Evolutionary conservation across 108 stramenopile genomes (phyloP).

Genomic region (Cyclostephanos invisitatus): DNA sequence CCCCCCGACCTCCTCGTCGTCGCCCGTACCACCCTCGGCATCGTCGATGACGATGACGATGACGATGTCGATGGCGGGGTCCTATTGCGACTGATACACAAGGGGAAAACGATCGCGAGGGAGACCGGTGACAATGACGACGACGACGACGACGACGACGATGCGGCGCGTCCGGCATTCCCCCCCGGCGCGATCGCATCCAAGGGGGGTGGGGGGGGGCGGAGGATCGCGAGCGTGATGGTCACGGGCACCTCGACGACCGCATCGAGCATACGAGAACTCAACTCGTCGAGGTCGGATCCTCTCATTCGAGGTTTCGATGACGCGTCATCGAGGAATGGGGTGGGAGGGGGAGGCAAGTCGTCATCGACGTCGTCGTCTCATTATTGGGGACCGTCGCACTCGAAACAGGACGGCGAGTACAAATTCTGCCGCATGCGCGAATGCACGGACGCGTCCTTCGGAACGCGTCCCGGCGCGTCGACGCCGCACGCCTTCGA

Average conservation of each 20-base stretch:
- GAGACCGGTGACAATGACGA: background rate
- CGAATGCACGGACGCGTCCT: conserved; percentile 62
- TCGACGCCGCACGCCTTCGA: conserved; percentile 72
- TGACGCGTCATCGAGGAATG: conserved; percentile 12
- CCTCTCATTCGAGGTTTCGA: conserved; percentile 81
- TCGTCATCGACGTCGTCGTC: background rate
- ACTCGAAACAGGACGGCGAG: conserved; percentile 18
- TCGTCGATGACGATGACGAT: conserved; percentile 1
- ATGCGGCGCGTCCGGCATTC: conserved; percentile 17
- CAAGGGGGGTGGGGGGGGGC: conserved; percentile 31
- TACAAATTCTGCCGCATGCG: conserved; percentile 70
- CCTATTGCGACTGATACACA: conserved; percentile 16
- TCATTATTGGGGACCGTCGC: conserved; percentile 31
- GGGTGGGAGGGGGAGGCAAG: too few species aligned
- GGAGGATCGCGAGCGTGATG: conserved; percentile 58
- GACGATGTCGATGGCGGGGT: background rate
- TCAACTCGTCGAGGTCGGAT: conserved; percentile 63
- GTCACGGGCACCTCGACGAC: conserved; percentile 55
- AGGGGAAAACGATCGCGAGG: conserved; percentile 27
- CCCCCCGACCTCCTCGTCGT: conserved; percentile 16
- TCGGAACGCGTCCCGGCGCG: conserved; percentile 60
- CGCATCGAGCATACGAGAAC: conserved; percentile 16
- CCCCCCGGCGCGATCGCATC: conserved; percentile 22
- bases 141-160: background rate
- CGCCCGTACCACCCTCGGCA: conserved; percentile 22